Evolutionary conservation across 805 yeast genomes (phyloP).

Genomic region (Clavispora asparagi): DNA sequence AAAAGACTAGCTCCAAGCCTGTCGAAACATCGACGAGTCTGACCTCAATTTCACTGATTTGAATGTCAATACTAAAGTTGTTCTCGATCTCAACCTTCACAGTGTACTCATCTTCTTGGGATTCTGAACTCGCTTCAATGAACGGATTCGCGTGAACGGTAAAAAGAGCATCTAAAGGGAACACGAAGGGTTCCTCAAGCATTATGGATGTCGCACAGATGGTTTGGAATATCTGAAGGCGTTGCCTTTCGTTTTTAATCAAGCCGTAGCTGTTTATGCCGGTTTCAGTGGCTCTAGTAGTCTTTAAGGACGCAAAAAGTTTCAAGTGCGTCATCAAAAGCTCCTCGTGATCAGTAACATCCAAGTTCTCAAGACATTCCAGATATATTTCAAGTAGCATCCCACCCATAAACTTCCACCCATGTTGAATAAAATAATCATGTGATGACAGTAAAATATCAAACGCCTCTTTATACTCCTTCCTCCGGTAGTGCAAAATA

Average conservation of each 20-base stretch:
- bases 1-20: neutral
- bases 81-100: conserved; percentile 31
- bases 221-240: conserved; percentile 2
- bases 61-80: conserved; percentile 19
- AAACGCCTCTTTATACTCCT: conserved; percentile 56
- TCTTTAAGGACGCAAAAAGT: conserved; percentile 29
- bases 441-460: conserved; percentile 64
- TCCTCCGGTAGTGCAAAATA: conserved; percentile 52
- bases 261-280: conserved; percentile 26
- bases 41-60: conserved; percentile 18
- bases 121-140: conserved; percentile 20
- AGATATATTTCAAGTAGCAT: conserved; percentile 62
- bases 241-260: conserved; percentile 14
- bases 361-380: conserved; percentile 53
- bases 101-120: conserved; percentile 27
- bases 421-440: conserved; percentile 57
- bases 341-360: conserved; percentile 19
- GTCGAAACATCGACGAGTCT: conserved; percentile 8
- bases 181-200: conserved; percentile 10
- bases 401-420: conserved; percentile 73
- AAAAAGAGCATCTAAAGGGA: conserved; percentile 34
- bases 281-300: conserved; percentile 5
- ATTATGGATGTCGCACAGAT: conserved; percentile 2
- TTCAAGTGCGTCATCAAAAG: conserved; percentile 38
- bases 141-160: conserved; percentile 29